These are phyloP conservation scores for Sisymbrium altissimum DNA, from an alignment of 345 rosid genomes.

Conservation along the genomic window DNA sequence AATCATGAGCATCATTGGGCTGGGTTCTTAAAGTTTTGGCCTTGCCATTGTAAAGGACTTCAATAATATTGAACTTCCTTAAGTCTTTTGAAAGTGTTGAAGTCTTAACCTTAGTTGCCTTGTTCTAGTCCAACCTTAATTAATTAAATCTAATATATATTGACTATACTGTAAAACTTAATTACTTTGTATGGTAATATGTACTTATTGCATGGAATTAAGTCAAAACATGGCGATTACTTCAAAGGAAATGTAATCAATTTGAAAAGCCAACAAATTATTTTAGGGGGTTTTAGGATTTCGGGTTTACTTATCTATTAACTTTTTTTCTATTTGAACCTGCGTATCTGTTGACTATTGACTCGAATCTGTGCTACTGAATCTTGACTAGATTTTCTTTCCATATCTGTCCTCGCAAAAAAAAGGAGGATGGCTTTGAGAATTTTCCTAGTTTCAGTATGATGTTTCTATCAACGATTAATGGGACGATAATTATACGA, in stretches of 20 bases:
- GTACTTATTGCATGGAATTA: not conserved
- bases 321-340: not conserved
- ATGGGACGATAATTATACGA: not conserved
- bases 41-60: not conserved
- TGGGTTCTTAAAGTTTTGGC: not conserved
- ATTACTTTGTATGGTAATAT: too few species aligned
- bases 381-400: not conserved
- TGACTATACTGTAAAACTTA: too few species aligned
- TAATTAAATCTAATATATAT: too few species aligned
- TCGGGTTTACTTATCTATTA: not conserved
- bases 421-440: not conserved
- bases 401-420: not conserved
- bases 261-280: not conserved
- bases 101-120: too few species aligned
- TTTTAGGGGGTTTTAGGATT: too few species aligned
- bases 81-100: not conserved
- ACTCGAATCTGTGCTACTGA: not conserved
- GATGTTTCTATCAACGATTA: not conserved
- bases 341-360: not conserved
- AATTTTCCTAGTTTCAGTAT: not conserved
- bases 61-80: not conserved
- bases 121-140: too few species aligned
- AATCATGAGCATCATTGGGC: constrained; percentile 22
- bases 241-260: not conserved
- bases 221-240: not conserved